A percentile compares a stretch with the other conserved stretches of the same genome.
These are phyloP conservation scores for Colletotrichum orbiculare DNA, from an alignment of 2,329 filamentous ascomycete genomes.

Conservation along the genomic window DNA sequence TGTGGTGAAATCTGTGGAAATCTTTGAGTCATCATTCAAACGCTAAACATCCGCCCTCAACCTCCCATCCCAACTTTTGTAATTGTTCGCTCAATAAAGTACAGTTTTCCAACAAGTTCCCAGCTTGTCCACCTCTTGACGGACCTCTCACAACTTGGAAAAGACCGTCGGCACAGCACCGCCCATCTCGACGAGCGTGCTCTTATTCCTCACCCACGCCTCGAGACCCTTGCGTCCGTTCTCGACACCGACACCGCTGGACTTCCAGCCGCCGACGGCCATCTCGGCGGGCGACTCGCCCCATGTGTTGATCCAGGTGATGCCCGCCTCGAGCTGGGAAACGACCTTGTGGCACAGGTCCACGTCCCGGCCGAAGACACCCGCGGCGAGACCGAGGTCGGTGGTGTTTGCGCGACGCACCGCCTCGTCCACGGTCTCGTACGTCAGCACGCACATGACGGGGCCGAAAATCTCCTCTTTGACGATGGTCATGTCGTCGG, in stretches of 20 bases:
- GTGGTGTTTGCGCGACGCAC: slow-evolving; percentile 81
- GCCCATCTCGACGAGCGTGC: slow-evolving; percentile 85
- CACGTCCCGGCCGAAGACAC: slow-evolving; percentile 83
- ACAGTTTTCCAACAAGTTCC: not conserved
- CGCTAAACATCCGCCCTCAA: slow-evolving; percentile 13
- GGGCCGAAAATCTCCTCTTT: slow-evolving; percentile 90
- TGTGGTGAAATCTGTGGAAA: not conserved
- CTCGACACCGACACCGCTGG: slow-evolving; percentile 88
- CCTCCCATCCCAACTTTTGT: not conserved
- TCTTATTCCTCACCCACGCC: slow-evolving; percentile 88
- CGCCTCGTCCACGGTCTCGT: slow-evolving; percentile 76
- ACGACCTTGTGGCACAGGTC: slow-evolving; percentile 79
- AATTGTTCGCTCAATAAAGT: not conserved
- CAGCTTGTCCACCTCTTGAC: not conserved
- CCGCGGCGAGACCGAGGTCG: slow-evolving; percentile 81
- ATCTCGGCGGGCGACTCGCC: slow-evolving; percentile 93
- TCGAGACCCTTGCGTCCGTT: slow-evolving; percentile 84
- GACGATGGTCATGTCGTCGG: slow-evolving; percentile 82
- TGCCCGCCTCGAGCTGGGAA: slow-evolving; percentile 79
- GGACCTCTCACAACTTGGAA: slow-evolving; percentile 67
- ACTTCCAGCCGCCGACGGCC: slow-evolving; percentile 92
- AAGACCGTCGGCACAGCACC: slow-evolving; percentile 79
- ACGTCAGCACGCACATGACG: slow-evolving; percentile 84
- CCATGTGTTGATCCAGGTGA: slow-evolving; percentile 95
- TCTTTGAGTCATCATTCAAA: slow-evolving; percentile 24